Percentiles rank a stretch among this genome's conserved stretches.
These are phyloP conservation scores for Coniochaeta prunicola DNA, from an alignment of 2,329 filamentous ascomycete species.

Conservation along the genomic window DNA sequence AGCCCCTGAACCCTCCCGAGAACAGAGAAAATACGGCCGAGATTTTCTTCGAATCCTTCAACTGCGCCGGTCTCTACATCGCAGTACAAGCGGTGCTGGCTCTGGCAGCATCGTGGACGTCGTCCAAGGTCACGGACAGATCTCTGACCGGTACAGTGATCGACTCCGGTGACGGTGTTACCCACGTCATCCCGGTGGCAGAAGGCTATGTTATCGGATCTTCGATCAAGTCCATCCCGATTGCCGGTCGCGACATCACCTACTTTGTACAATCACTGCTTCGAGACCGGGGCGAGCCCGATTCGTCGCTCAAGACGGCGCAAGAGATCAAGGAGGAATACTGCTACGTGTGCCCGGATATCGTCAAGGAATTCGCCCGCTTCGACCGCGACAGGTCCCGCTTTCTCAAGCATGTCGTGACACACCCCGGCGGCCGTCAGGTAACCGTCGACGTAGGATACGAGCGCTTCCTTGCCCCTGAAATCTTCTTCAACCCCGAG, in stretches of 20 bases:
- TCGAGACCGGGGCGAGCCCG: slow-evolving; percentile 90
- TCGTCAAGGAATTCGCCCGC: slow-evolving; percentile 94
- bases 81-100: slow-evolving; percentile 96
- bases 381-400: slow-evolving; percentile 90
- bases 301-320: slow-evolving; percentile 94
- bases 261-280: slow-evolving; percentile 97
- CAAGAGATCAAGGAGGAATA: slow-evolving; percentile 98
- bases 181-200: slow-evolving; percentile 96
- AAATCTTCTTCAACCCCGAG: slow-evolving; percentile 99
- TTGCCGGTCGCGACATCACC: slow-evolving; percentile 95
- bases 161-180: slow-evolving; percentile 97
- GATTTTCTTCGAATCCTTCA: slow-evolving; percentile 99
- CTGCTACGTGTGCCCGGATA: slow-evolving; percentile 97
- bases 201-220: slow-evolving; percentile 99
- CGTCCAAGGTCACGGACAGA: slow-evolving; percentile 92
- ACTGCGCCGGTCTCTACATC: slow-evolving; percentile 97
- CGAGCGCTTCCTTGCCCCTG: slow-evolving; percentile 93
- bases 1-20: slow-evolving; percentile 96
- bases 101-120: slow-evolving; percentile 95
- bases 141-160: slow-evolving; percentile 97
- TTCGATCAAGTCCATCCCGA: slow-evolving; percentile 98
- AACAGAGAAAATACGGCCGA: slow-evolving; percentile 99
- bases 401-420: slow-evolving; percentile 84
- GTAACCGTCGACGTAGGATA: slow-evolving; percentile 90
- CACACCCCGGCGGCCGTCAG: slow-evolving; percentile 76